Percentiles rank a stretch among this genome's conserved stretches.
Conservation (phyloP, 2,329 filamentous ascomycete species). For the Cladosporium sp. region DNA sequence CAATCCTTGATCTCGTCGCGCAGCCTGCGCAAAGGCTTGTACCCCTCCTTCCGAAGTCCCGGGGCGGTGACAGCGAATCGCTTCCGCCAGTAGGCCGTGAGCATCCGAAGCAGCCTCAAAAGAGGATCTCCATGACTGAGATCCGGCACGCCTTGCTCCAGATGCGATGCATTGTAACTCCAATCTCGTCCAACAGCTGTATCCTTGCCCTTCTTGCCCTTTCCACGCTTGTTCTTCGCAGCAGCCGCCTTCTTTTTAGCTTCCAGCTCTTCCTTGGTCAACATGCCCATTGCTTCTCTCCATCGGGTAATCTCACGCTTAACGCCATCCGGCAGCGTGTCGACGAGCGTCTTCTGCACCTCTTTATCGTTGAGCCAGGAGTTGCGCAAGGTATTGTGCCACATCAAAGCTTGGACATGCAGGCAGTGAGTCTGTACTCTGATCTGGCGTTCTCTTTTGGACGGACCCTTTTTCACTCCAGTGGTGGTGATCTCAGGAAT, state of each 20-base stretch:
- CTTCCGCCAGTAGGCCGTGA: conserved; percentile 87
- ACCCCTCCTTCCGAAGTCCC: conserved; percentile 83
- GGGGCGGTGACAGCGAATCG: conserved; percentile 73
- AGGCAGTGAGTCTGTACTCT: conserved; percentile 77
- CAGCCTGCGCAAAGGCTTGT: conserved; percentile 71
- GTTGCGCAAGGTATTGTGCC: conserved; percentile 84
- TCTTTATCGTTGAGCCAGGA: conserved; percentile 75
- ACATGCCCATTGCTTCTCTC: conserved; percentile 63
- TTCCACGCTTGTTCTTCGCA: conserved; percentile 34
- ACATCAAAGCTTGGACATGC: conserved; percentile 83
- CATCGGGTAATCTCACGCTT: conserved; percentile 72
- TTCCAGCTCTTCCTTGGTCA: conserved; percentile 34
- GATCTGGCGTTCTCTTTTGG: conserved; percentile 77
- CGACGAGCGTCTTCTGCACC: conserved; percentile 70
- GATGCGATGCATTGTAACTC: conserved; percentile 62
- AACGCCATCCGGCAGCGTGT: conserved; percentile 64
- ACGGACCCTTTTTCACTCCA: conserved; percentile 70
- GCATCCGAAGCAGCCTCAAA: conserved; percentile 66
- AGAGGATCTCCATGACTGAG: conserved; percentile 81
- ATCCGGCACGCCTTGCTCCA: conserved; percentile 69
- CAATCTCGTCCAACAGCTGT: conserved; percentile 60
- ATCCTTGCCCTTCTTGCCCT: conserved; percentile 36
- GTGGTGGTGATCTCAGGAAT: conserved; percentile 36
- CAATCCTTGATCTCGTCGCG: conserved; percentile 71
- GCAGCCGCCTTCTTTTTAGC: conserved; percentile 35